Conservation (phyloP, 1,139 yeast species). For the Yamadazyma sp. region DNA sequence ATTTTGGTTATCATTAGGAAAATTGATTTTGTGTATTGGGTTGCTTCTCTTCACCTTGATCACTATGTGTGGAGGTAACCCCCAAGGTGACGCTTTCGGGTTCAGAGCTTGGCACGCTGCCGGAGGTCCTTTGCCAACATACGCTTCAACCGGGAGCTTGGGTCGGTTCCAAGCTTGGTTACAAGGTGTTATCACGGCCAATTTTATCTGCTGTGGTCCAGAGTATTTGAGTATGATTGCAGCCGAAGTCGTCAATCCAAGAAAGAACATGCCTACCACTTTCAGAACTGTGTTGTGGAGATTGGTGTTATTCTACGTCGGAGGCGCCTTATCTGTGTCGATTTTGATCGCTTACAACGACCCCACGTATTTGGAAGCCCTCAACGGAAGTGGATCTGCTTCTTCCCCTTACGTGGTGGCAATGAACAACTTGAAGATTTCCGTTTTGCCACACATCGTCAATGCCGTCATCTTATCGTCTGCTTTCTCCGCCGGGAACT, state of each 20-base stretch:
- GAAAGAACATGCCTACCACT: slow-evolving; percentile 75
- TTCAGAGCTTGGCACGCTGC: slow-evolving; percentile 60
- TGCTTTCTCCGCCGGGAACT: slow-evolving; percentile 47
- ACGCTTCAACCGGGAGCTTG: slow-evolving; percentile 50
- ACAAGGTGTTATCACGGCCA: slow-evolving; percentile 58
- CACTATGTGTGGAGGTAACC: slow-evolving; percentile 87
- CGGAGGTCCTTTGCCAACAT: slow-evolving; percentile 54
- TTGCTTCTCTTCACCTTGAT: slow-evolving; percentile 70
- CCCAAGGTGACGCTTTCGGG: slow-evolving; percentile 62
- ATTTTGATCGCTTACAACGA: slow-evolving; percentile 44
- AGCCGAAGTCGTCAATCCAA: slow-evolving; percentile 77
- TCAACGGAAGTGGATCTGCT: slow-evolving; percentile 24
- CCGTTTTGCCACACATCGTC: slow-evolving; percentile 41
- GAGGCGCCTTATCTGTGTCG: slow-evolving; percentile 43
- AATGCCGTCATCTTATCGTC: slow-evolving; percentile 45
- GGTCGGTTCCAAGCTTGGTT: slow-evolving; percentile 76
- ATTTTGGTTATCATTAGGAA: slow-evolving; percentile 77
- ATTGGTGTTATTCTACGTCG: slow-evolving; percentile 65
- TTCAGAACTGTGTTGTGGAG: slow-evolving; percentile 76
- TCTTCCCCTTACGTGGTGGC: slow-evolving; percentile 50
- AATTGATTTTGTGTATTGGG: slow-evolving; percentile 70
- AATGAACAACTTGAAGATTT: slow-evolving; percentile 39
- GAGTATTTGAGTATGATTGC: slow-evolving; percentile 84
- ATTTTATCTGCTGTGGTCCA: slow-evolving; percentile 79
- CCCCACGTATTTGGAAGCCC: slow-evolving; percentile 26